Conservation (phyloP, 352 stramenopile species). For the Pythium graminicola region DNA sequence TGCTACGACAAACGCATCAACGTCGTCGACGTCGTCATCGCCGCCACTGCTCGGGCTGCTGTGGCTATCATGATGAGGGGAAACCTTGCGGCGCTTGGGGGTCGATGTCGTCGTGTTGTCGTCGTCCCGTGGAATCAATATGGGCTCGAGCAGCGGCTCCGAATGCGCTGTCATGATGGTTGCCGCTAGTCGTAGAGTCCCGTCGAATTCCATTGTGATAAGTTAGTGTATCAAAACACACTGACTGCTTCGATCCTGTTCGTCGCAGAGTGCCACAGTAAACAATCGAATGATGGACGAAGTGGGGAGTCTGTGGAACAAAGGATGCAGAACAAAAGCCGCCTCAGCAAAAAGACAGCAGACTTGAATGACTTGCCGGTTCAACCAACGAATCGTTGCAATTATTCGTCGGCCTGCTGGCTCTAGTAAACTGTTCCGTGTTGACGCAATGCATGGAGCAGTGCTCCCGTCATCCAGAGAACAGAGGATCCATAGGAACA, state of each 20-base stretch:
- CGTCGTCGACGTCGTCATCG: conserved; percentile 10
- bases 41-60: conserved; percentile 7
- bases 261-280: background rate
- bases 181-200: conserved; percentile 8
- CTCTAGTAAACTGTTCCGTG: conserved; percentile 14
- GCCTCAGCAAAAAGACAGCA: too few relatives aligned
- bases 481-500: background rate
- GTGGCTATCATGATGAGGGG: too few relatives aligned
- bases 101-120: background rate
- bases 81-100: conserved; percentile 14
- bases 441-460: conserved; percentile 13
- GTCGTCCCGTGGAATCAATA: too few relatives aligned
- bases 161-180: conserved; percentile 8
- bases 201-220: conserved; percentile 6
- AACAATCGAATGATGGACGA: too few relatives aligned
- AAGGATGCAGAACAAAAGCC: too few relatives aligned
- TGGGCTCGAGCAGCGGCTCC: too few relatives aligned
- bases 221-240: background rate
- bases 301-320: too few relatives aligned
- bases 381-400: background rate
- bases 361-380: too few relatives aligned
- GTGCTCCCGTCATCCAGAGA: conserved; percentile 1
- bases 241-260: background rate
- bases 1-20: conserved; percentile 16
- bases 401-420: too few relatives aligned